Base-by-base conservation (phyloP, 345 rosid species). In the Dovyalis caffra region DNA sequence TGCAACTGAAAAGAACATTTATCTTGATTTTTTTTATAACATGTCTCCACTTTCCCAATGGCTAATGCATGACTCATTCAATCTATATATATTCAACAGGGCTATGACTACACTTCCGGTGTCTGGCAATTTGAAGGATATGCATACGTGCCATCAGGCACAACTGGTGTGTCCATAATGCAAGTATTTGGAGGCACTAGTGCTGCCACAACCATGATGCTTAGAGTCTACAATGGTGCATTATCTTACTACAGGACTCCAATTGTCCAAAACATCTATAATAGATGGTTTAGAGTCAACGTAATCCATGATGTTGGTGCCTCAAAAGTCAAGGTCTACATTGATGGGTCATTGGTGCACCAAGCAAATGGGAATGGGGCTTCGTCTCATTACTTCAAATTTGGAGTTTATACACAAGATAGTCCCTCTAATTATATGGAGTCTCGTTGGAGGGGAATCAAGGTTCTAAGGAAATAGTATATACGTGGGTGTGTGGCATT, bases 91-190 rank as follows among this genome's bases (percentile, higher is more conserved):
- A 16, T 23, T 37, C 16, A 37, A 43, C 70, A 83, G 82, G 85
- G 89, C 23, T 79, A 81, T 45, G 69, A 62, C 51, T 83, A 81
- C 70, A 74, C 84, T 2, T 83, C 85, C 0, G 81, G 82, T 8
- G 74, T 78, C 1, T 79, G 89, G 89, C 85, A 83, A 51, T 83
- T 86, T 38, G 82, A 86, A 77, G 85, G 82, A 10, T 56, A 77
- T 1, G 89, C 82, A 2, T 82, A 81, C 28, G 85, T 84, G 38
- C 84, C 89, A 0, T 5, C 12, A 0, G 83, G 84, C 1, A 82
- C 85, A 20, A 70, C 85, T 0, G 85, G 84, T 5, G 84, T 80
- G 14, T 76, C 72, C 74, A 66, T 80, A 31, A 76, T 84, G 80
- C 89, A 86, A 69, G 69, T 80, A 7, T 81, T 82, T 33, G 82